Evolutionary conservation across 2,329 filamentous ascomycete species (phyloP).

Genomic region (Aspergillus versicolor): DNA sequence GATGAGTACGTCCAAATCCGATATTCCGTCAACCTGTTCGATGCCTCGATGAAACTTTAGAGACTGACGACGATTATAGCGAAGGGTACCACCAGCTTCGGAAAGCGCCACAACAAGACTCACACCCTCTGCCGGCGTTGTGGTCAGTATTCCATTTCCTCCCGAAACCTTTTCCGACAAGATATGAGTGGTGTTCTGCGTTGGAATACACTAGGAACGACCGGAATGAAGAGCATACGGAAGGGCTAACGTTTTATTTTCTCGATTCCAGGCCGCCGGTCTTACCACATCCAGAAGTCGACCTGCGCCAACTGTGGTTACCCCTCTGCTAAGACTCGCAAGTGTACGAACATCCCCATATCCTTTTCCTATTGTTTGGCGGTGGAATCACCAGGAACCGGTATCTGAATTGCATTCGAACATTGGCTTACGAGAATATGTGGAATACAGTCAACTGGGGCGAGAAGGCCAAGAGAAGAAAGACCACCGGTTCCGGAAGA

Average conservation of each 20-base stretch:
- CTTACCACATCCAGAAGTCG: constrained; percentile 99
- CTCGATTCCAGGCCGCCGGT: constrained; percentile 72
- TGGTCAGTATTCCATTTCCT: constrained; percentile 64
- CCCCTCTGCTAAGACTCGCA: constrained; percentile 93
- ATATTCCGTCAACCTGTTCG: constrained; percentile 22
- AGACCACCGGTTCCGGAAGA: constrained; percentile 96
- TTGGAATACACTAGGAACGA: constrained; percentile 9
- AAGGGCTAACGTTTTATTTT: constrained; percentile 32
- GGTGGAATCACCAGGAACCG: background rate
- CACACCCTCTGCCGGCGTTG: constrained; percentile 98
- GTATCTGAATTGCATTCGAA: constrained; percentile 4
- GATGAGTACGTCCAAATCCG: constrained; percentile 55
- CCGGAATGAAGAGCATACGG: background rate
- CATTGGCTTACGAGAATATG: constrained; percentile 30
- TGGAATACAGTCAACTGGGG: constrained; percentile 85
- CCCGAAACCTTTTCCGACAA: constrained; percentile 15
- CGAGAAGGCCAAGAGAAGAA: constrained; percentile 99
- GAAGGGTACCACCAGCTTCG: constrained; percentile 71
- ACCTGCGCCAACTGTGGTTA: constrained; percentile 96
- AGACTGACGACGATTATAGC: constrained; percentile 55
- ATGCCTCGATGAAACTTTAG: constrained; percentile 23
- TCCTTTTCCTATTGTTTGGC: background rate
- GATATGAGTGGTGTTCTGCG: constrained; percentile 17
- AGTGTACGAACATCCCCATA: constrained; percentile 70
- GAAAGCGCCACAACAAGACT: constrained; percentile 94